A percentile compares a stretch with the other conserved stretches of the same genome.
These are phyloP conservation scores for Juglanconis sp. DNA, from an alignment of 2,329 filamentous ascomycete species.

Conservation along the genomic window DNA sequence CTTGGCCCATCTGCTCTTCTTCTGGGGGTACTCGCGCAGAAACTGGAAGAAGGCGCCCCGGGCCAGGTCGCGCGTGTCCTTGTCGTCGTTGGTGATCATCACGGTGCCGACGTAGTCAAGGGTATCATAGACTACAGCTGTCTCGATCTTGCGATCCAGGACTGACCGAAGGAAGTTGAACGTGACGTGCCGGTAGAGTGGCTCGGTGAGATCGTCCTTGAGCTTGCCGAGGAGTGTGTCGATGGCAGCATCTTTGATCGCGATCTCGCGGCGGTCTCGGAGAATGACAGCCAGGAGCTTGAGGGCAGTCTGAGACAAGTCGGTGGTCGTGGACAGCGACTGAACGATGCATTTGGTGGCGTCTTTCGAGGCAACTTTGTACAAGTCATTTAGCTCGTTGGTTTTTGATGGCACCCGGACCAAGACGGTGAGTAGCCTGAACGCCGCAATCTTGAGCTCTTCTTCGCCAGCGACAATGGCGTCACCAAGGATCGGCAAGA, in stretches of 20 bases:
- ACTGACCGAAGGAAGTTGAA: conserved; percentile 93
- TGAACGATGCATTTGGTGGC: conserved; percentile 77
- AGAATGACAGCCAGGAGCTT: conserved; percentile 85
- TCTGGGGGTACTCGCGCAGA: conserved; percentile 89
- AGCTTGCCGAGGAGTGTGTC: conserved; percentile 79
- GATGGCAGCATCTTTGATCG: conserved; percentile 75
- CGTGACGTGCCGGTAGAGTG: conserved; percentile 84
- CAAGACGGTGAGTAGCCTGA: conserved; percentile 80
- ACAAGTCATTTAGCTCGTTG: conserved; percentile 60
- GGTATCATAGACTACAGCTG: conserved; percentile 84
- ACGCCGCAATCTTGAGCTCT: conserved; percentile 84
- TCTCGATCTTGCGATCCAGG: conserved; percentile 79
- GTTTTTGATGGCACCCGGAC: conserved; percentile 78
- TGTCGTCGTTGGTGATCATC: conserved; percentile 95
- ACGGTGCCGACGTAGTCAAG: conserved; percentile 84
- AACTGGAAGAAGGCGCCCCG: conserved; percentile 92
- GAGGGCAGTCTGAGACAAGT: conserved; percentile 81
- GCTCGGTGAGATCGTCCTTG: conserved; percentile 86
- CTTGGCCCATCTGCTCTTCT: conserved; percentile 82
- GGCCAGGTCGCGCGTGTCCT: conserved; percentile 80
- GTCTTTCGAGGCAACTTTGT: conserved; percentile 78
- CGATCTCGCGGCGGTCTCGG: conserved; percentile 72
- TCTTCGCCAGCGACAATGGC: conserved; percentile 80
- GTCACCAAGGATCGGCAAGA: conserved; percentile 86
- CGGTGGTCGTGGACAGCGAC: conserved; percentile 74